These are phyloP conservation scores for Gremmenia infestans DNA, from an alignment of 2,329 filamentous ascomycete genomes.

Conservation along the genomic window DNA sequence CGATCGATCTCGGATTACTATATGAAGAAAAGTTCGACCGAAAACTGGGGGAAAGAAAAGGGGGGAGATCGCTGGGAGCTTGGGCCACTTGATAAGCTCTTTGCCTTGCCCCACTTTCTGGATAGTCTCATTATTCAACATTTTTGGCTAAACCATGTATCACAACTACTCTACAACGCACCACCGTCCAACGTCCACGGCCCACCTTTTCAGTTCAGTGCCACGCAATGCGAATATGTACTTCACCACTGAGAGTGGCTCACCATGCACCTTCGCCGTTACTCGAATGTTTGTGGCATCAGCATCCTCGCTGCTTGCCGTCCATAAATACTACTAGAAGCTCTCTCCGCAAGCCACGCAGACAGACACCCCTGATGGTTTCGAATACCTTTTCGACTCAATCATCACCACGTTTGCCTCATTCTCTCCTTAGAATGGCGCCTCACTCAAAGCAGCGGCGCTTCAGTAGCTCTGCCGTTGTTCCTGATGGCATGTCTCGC, in stretches of 20 bases:
- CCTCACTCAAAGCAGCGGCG: background rate
- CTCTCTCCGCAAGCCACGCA: background rate
- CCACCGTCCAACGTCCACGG: background rate
- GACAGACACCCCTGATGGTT: background rate
- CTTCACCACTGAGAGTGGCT: background rate
- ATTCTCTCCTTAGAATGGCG: background rate
- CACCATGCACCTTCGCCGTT: background rate
- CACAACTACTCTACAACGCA: background rate
- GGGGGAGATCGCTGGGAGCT: too few species aligned
- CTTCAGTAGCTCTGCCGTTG: slow-evolving; percentile 1
- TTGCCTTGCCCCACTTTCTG: too few species aligned
- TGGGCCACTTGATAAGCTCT: too few species aligned
- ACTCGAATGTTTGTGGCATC: background rate
- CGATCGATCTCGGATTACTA: background rate
- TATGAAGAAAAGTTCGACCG: background rate
- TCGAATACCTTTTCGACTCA: background rate
- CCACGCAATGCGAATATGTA: background rate
- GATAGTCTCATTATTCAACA: too few species aligned
- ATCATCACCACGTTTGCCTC: background rate
- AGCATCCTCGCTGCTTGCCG: background rate
- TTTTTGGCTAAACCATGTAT: background rate
- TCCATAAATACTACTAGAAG: background rate
- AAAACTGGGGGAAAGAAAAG: background rate
- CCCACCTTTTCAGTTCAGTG: background rate
- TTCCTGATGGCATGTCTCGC: slow-evolving; percentile 23